phyloP scores from a whole-genome alignment of 148 eudicot genomes.

The Simmondsia chinensis region DNA sequence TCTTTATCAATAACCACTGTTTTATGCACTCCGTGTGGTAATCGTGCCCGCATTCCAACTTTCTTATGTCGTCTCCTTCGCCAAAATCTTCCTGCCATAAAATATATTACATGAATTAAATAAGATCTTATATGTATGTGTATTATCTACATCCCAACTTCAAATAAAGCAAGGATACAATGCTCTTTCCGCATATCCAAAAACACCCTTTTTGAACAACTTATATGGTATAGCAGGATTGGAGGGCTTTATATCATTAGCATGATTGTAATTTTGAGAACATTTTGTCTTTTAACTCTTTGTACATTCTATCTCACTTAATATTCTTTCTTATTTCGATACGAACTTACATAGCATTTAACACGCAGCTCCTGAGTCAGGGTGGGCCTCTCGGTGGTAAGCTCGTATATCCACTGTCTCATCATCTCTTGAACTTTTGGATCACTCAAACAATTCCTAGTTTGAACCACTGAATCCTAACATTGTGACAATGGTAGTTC shows the following conservation, averaged over 20 bases:
- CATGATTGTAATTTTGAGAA: too few species aligned
- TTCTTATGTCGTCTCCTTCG: slow-evolving; percentile 45
- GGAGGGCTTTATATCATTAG: too few species aligned
- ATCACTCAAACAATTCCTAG: slow-evolving; percentile 51
- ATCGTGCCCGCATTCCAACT: slow-evolving; percentile 59
- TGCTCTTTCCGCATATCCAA: too few species aligned
- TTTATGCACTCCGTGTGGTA: slow-evolving; percentile 62
- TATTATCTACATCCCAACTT: too few species aligned
- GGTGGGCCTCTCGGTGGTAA: slow-evolving; percentile 1
- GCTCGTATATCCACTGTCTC: slow-evolving; percentile 22
- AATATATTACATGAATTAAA: background rate
- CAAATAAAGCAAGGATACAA: too few species aligned
- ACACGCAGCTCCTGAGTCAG: slow-evolving; percentile 42
- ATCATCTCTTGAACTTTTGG: slow-evolving; percentile 30
- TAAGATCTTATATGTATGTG: background rate
- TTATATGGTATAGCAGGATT: too few species aligned
- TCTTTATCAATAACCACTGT: slow-evolving; percentile 55
- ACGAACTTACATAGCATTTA: slow-evolving; percentile 38
- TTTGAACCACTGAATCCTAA: slow-evolving; percentile 59
- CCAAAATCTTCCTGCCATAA: slow-evolving; percentile 45
- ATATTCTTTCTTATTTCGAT: too few species aligned
- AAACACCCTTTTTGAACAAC: too few species aligned
- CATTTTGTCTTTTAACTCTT: too few species aligned
- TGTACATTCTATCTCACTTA: too few species aligned
- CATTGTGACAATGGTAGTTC: background rate